Conservation (phyloP, 192 early-diverging fungal species). For the Coemansia sp. region DNA sequence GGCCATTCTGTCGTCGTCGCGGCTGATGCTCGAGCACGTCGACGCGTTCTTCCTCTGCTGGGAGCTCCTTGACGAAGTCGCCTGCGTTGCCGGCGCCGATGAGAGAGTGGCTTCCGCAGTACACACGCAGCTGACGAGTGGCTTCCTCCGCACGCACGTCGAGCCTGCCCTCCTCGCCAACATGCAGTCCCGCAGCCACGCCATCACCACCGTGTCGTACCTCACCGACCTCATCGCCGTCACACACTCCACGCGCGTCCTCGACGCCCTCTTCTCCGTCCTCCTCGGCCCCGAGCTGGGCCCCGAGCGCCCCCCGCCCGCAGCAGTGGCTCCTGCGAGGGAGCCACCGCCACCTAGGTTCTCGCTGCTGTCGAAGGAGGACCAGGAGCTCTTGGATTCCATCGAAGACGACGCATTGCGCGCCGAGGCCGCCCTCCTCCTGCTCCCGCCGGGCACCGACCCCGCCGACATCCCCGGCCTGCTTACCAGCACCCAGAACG, state of each 20-base stretch:
- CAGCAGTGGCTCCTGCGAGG: too few species aligned
- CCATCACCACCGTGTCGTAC: constrained; percentile 39
- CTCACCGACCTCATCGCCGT: constrained; percentile 34
- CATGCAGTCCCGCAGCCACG: constrained; percentile 32
- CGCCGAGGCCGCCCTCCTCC: constrained; percentile 37
- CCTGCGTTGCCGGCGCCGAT: constrained; percentile 7
- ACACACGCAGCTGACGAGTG: constrained; percentile 38
- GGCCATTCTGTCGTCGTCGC: constrained; percentile 15
- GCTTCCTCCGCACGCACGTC: constrained; percentile 41
- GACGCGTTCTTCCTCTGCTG: constrained; percentile 51
- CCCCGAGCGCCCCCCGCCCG: constrained; percentile 33
- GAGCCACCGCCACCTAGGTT: background rate
- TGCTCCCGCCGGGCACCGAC: constrained; percentile 23
- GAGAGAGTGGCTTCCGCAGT: constrained; percentile 20
- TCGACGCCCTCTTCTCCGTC: constrained; percentile 44
- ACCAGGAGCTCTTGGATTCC: constrained; percentile 32
- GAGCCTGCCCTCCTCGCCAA: constrained; percentile 32
- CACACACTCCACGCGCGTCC: constrained; percentile 32
- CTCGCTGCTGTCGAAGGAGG: constrained; percentile 27
- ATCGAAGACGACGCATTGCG: constrained; percentile 50
- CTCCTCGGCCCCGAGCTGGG: constrained; percentile 37
- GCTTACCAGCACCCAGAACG: background rate
- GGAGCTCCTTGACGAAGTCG: constrained; percentile 51
- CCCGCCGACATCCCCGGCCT: background rate
- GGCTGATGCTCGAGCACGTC: constrained; percentile 25